phyloP scores from a whole-genome alignment of 179 eudicot genomes.

The Silene noctiflora region DNA sequence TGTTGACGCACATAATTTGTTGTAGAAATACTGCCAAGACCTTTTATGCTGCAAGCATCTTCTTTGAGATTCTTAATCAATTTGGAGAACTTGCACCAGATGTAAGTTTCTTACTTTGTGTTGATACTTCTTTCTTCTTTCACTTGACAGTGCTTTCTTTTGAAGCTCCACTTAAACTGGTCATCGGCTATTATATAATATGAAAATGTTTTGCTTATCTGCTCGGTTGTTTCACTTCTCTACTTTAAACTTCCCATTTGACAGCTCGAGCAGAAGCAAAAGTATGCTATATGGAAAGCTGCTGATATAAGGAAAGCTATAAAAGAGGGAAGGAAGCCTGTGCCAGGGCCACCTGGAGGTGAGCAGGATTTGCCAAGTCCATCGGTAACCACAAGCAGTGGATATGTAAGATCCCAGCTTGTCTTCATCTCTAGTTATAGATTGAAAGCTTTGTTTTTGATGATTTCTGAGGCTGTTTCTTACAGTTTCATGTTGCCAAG shows the following conservation, averaged over 20 bases:
- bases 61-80: slow-evolving; percentile 86
- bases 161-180: not conserved
- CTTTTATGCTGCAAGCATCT: slow-evolving; percentile 92
- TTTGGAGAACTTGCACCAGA: slow-evolving; percentile 72
- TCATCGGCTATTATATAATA: not conserved
- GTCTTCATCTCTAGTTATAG: not conserved
- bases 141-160: not conserved
- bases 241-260: slow-evolving; percentile 4
- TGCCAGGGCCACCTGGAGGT: slow-evolving; percentile 90
- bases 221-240: not conserved
- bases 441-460: not conserved
- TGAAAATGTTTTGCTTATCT: slow-evolving; percentile 1
- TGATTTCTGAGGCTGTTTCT: not conserved
- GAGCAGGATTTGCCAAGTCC: slow-evolving; percentile 48
- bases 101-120: slow-evolving; percentile 41
- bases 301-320: slow-evolving; percentile 94
- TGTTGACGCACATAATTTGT: slow-evolving; percentile 23
- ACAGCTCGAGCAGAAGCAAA: slow-evolving; percentile 96
- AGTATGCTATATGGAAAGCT: slow-evolving; percentile 96
- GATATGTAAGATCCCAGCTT: slow-evolving; percentile 44
- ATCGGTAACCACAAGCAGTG: slow-evolving; percentile 44
- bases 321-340: slow-evolving; percentile 91
- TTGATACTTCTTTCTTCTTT: not conserved
- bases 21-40: slow-evolving; percentile 88
- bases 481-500: not conserved